Evolutionary conservation across 495 filamentous ascomycete genomes (phyloP), one percentile per base, ranked within the genome.

Genomic region (Lasiosphaeria miniovina): DNA sequence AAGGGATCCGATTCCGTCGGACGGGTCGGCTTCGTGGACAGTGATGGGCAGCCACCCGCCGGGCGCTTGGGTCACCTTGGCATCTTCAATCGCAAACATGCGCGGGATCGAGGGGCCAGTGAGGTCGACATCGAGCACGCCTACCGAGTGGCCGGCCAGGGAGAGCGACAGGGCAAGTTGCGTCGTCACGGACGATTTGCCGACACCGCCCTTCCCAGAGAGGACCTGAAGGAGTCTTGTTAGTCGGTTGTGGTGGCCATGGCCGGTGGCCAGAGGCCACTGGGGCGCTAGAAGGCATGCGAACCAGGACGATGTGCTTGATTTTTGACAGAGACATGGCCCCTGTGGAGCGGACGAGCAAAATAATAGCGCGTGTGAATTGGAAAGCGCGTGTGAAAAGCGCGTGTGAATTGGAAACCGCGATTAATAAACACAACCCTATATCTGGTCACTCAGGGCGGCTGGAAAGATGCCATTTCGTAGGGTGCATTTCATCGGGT

Each of bases 121-220:
- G 43, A 98, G 84, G 71, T 98, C 94, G 68, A 98, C 85, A 72
- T 98, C 94, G 58, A 98, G 90, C 36, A 98, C 90, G 14, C 95
- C 94, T 56, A 98, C 93, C 7, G 86, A 90, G 77, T 90, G 84
- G 64, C 88, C 91, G 60, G 88, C 82, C 1, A 91, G 86, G 4
- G 90, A 88, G 52, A 98, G 87, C 5, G 93, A 90, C 46, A 98
- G 86, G 6, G 94, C 94, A 9, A 98, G 87, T 71, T 98, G 95
- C 4, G 93, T 92, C 11, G 94, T 98, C 6, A 96, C 85, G 51
- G 92, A 96, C 57, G 94, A 98, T 81, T 98, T 98, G 24, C 94
- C 94, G 12, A 98, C 94, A 45, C 94, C 94, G 59, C 94, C 94
- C 81, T 98, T 98, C 60, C 94, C 94, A 6, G 95, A 98, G 59